Conservation (phyloP, 805 yeast species). For the Jamesozyma hellenica region DNA sequence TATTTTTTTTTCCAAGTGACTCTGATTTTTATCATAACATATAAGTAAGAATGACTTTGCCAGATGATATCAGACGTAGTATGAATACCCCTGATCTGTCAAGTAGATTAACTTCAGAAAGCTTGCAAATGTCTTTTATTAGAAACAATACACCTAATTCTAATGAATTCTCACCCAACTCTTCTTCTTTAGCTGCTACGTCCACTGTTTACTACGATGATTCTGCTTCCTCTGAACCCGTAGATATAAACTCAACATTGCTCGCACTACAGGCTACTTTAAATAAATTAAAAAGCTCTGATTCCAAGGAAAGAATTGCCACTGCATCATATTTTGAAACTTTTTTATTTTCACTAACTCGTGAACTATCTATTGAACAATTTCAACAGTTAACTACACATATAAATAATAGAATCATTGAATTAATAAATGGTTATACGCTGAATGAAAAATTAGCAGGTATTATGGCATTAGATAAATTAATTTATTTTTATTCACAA, state of each 20-base stretch:
- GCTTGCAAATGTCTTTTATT: not conserved
- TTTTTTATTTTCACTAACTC: slow-evolving; percentile 56
- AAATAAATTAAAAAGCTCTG: slow-evolving; percentile 23
- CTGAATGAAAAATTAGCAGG: slow-evolving; percentile 70
- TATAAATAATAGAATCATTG: slow-evolving; percentile 73
- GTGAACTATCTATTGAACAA: slow-evolving; percentile 72
- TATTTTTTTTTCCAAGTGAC: too few species aligned
- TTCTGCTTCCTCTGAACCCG: not conserved
- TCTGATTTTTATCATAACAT: too few species aligned
- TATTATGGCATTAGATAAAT: slow-evolving; percentile 74
- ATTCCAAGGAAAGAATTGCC: slow-evolving; percentile 22
- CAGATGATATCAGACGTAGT: not conserved
- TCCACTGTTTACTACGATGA: not conserved
- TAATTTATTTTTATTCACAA: slow-evolving; percentile 71
- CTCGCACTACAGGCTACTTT: slow-evolving; percentile 21
- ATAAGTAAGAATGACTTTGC: not conserved
- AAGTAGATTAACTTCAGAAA: not conserved
- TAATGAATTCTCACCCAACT: not conserved
- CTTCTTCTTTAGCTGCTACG: not conserved
- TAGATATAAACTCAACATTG: not conserved
- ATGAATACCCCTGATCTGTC: not conserved
- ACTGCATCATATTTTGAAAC: slow-evolving; percentile 59
- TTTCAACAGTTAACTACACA: slow-evolving; percentile 67
- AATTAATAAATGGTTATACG: slow-evolving; percentile 60
- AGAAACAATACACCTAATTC: not conserved